Evolutionary conservation across 2,329 filamentous ascomycete genomes (phyloP).

Genomic region (Teratosphaeria destructans): DNA sequence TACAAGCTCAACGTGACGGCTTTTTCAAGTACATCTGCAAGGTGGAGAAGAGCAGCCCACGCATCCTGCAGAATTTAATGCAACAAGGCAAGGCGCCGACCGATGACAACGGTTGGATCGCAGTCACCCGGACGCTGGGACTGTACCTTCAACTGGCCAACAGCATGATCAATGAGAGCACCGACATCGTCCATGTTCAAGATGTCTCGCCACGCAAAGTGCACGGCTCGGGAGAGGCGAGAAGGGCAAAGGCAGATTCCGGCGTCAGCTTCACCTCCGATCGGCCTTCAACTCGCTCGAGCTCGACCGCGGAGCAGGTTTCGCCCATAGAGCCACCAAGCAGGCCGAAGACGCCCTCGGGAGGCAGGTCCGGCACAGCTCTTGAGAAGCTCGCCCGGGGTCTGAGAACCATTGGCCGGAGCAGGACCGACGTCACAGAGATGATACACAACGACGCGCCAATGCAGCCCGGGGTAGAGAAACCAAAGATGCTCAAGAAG

Average conservation of each 20-base stretch:
- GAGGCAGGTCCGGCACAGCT: constrained; percentile 35
- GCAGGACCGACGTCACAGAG: constrained; percentile 41
- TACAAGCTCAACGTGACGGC: constrained; percentile 48
- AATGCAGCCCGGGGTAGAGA: constrained; percentile 8
- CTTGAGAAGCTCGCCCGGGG: constrained; percentile 51
- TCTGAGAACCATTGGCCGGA: constrained; percentile 48
- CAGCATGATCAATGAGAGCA: constrained; percentile 51
- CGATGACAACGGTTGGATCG: constrained; percentile 48
- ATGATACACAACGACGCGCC: constrained; percentile 23
- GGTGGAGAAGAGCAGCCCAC: constrained; percentile 46
- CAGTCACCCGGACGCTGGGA: constrained; percentile 39
- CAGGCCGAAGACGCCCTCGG: constrained; percentile 25
- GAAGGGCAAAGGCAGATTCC: constrained; percentile 46
- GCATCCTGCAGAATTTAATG: constrained; percentile 44
- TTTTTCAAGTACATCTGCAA: constrained; percentile 53
- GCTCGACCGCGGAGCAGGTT: constrained; percentile 5
- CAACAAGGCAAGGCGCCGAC: constrained; percentile 40
- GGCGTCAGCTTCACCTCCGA: constrained; percentile 48
- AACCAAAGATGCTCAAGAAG: constrained; percentile 23
- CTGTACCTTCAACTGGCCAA: constrained; percentile 50
- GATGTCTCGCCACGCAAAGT: constrained; percentile 21
- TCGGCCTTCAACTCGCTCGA: constrained; percentile 12
- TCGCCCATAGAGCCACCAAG: constrained; percentile 14
- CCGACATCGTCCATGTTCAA: constrained; percentile 31
- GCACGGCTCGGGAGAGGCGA: constrained; percentile 9